Conservation (phyloP, 2,329 filamentous ascomycete species). For the Coniochaeta prunicola region DNA sequence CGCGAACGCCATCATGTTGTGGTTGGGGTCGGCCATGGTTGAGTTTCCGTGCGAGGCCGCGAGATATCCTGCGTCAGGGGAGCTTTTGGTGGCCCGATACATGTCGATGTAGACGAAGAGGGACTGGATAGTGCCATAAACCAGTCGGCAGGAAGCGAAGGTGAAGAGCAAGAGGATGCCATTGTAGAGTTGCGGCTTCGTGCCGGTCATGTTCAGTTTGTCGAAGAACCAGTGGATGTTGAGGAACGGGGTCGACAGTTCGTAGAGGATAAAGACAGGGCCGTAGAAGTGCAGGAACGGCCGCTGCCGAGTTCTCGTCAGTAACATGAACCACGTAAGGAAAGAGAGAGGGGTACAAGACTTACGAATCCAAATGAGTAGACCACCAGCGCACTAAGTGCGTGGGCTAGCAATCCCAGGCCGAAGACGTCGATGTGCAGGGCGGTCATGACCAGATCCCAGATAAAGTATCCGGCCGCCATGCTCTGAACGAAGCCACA, state of each 20-base stretch:
- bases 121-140: conserved; percentile 72
- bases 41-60: conserved; percentile 21
- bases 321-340: not conserved
- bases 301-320: conserved; percentile 39
- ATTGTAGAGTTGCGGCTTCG: conserved; percentile 67
- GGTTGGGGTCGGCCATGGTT: conserved; percentile 26
- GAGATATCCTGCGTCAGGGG: conserved; percentile 23
- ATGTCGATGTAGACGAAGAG: conserved; percentile 64
- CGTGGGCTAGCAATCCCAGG: conserved; percentile 70
- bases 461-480: conserved; percentile 76
- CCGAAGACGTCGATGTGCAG: conserved; percentile 66
- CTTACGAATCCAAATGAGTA: conserved; percentile 76
- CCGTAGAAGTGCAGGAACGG: conserved; percentile 83
- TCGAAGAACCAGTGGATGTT: conserved; percentile 93
- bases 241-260: conserved; percentile 76
- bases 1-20: conserved; percentile 44
- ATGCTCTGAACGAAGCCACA: conserved; percentile 68
- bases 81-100: conserved; percentile 46
- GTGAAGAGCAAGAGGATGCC: conserved; percentile 63
- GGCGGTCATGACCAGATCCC: conserved; percentile 68
- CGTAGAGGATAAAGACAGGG: conserved; percentile 76
- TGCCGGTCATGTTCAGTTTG: conserved; percentile 75
- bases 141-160: conserved; percentile 70
- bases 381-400: conserved; percentile 63
- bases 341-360: conserved; percentile 14